phyloP scores from a whole-genome alignment of 371 early-diverging fungal species.

The Apophysomyces elegans region DNA sequence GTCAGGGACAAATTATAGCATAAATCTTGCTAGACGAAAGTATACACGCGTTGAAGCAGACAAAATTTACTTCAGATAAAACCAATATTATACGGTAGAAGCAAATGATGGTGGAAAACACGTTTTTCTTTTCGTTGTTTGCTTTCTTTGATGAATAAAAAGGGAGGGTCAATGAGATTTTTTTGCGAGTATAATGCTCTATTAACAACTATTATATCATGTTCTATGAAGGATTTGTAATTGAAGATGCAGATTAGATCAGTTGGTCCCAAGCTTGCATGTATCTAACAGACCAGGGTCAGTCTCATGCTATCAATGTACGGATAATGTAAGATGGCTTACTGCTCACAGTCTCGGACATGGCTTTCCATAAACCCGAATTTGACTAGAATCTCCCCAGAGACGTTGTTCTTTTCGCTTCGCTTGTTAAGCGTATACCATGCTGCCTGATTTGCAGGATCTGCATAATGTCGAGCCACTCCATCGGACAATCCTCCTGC shows the following conservation, averaged over 20 bases:
- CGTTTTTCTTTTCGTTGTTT: too few relatives aligned
- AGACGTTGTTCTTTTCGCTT: constrained; percentile 45
- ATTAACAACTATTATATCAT: not conserved
- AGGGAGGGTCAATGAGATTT: too few relatives aligned
- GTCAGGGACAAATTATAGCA: too few relatives aligned
- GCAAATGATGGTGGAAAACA: too few relatives aligned
- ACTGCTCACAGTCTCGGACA: constrained; percentile 43
- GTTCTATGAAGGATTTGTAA: not conserved
- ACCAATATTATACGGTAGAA: too few relatives aligned
- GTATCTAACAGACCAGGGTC: not conserved
- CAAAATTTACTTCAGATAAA: too few relatives aligned
- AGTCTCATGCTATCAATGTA: not conserved
- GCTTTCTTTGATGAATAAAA: too few relatives aligned
- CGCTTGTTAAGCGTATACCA: constrained; percentile 43
- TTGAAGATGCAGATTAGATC: not conserved
- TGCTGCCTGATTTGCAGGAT: constrained; percentile 50
- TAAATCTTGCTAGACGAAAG: too few relatives aligned
- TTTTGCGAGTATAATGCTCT: too few relatives aligned
- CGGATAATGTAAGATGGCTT: constrained; percentile 11
- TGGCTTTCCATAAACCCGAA: constrained; percentile 49
- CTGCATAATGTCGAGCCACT: constrained; percentile 52
- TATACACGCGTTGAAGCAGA: too few relatives aligned
- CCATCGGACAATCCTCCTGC: constrained; percentile 43
- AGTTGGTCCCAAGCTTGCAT: constrained; percentile 8
- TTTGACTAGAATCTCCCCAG: constrained; percentile 45